Conservation (phyloP, 345 rosid genomes). For the Syzygium jambos region DNA sequence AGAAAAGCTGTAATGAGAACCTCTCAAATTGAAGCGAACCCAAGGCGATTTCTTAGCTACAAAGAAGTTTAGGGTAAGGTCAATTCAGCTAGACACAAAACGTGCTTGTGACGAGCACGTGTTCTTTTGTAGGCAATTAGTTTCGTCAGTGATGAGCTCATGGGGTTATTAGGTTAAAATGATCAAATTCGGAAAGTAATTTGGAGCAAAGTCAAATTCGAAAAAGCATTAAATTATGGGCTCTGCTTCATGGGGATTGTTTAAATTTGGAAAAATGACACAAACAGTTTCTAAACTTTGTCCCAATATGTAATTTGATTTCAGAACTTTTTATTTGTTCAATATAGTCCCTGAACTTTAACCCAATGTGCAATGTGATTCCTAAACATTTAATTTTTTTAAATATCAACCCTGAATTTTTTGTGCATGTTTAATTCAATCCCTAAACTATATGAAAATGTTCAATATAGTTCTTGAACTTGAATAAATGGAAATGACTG, state of each 20-base stretch:
- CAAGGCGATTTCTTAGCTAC: not conserved
- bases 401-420: too few relatives aligned
- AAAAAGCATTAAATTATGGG: not conserved
- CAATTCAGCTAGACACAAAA: not conserved
- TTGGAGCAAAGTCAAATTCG: not conserved
- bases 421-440: too few relatives aligned
- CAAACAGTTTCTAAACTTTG: too few relatives aligned
- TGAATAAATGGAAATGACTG: too few relatives aligned
- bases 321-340: too few relatives aligned
- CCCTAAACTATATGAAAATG: too few relatives aligned
- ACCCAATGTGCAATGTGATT: too few relatives aligned
- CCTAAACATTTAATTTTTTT: too few relatives aligned
- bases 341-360: too few relatives aligned
- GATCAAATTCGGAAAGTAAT: not conserved
- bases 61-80: not conserved
- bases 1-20: not conserved
- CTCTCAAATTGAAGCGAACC: not conserved
- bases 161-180: not conserved
- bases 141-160: not conserved
- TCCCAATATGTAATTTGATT: too few relatives aligned
- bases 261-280: not conserved
- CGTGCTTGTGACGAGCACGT: fast-evolving
- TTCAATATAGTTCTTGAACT: too few relatives aligned
- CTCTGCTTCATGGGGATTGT: not conserved
- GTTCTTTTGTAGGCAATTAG: not conserved